phyloP scores from a whole-genome alignment of 768 basidiomycete species.

The Lactarius hengduanensis region DNA sequence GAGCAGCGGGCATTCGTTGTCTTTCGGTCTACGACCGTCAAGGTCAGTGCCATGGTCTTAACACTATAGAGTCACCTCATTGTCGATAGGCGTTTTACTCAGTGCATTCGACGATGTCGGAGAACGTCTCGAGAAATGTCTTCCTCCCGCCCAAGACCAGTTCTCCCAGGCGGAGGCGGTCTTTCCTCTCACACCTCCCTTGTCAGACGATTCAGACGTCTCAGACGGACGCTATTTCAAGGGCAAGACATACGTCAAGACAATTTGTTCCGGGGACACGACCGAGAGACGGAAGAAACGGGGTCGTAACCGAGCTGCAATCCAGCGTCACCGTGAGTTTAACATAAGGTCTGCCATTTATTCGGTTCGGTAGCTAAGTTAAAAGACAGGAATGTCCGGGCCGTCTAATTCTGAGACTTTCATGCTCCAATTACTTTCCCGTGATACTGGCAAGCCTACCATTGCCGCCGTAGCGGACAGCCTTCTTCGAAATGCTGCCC shows the following conservation, averaged over 20 bases:
- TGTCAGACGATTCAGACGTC: constrained; percentile 65
- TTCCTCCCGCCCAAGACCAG: constrained; percentile 28
- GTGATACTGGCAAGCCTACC: constrained; percentile 28
- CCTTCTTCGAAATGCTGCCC: constrained; percentile 14
- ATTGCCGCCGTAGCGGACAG: constrained; percentile 25
- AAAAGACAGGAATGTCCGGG: constrained; percentile 5
- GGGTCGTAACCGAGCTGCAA: constrained; percentile 15
- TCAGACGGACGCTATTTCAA: constrained; percentile 8
- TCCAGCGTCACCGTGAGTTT: constrained; percentile 26
- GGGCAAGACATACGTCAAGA: constrained; percentile 11
- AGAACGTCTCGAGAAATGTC: constrained; percentile 37
- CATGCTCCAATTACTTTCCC: constrained; percentile 26
- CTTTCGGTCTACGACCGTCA: constrained; percentile 72
- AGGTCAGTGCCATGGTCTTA: constrained; percentile 45
- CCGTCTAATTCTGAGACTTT: constrained; percentile 11
- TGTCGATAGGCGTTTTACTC: constrained; percentile 33
- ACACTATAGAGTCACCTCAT: not conserved
- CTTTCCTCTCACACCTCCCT: constrained; percentile 76
- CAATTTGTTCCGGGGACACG: constrained; percentile 8
- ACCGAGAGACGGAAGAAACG: constrained; percentile 12
- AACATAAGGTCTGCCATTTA: not conserved
- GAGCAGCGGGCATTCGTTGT: constrained; percentile 53
- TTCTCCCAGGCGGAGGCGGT: constrained; percentile 54
- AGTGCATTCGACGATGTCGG: constrained; percentile 2
- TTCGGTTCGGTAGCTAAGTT: constrained; percentile 3